A percentile compares a stretch with the other conserved stretches of the same genome.
phyloP scores from a whole-genome alignment of 108 stramenopile species.

The Bacterosira constricta region DNA sequence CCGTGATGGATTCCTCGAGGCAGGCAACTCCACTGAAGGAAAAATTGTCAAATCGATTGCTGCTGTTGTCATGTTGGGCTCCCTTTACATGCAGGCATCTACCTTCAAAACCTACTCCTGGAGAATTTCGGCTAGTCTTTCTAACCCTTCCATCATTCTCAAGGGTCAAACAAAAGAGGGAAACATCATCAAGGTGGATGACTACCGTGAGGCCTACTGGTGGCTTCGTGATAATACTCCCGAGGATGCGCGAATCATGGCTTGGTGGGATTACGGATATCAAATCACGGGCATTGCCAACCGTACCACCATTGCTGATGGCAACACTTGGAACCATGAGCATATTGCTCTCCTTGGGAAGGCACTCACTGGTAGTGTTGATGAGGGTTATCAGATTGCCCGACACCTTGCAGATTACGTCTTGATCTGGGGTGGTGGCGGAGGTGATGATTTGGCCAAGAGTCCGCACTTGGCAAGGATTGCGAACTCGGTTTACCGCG shows the following conservation, averaged over 20 bases:
- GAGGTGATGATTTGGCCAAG: constrained; percentile 97
- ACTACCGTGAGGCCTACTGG: constrained; percentile 99
- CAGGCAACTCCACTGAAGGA: constrained; percentile 73
- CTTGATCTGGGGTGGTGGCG: constrained; percentile 93
- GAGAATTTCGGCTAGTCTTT: constrained; percentile 67
- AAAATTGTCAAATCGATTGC: constrained; percentile 63
- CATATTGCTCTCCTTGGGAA: constrained; percentile 98
- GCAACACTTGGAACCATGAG: constrained; percentile 99
- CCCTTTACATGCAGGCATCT: constrained; percentile 57
- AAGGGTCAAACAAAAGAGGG: constrained; percentile 87
- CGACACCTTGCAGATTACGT: constrained; percentile 97
- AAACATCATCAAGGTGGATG: constrained; percentile 85
- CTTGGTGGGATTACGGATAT: constrained; percentile 97
- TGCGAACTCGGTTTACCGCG: constrained; percentile 96
- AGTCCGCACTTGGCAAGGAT: constrained; percentile 96
- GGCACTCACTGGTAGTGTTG: constrained; percentile 83
- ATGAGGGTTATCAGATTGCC: constrained; percentile 93
- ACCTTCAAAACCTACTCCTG: constrained; percentile 76
- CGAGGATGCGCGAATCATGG: constrained; percentile 93
- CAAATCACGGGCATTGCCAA: constrained; percentile 96
- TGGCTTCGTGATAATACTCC: constrained; percentile 98
- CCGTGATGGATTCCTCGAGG: constrained; percentile 52
- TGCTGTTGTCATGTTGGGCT: constrained; percentile 51
- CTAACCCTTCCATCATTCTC: constrained; percentile 92
- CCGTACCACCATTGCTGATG: constrained; percentile 97